Percentiles rank a stretch among this genome's conserved stretches.
These are phyloP conservation scores for Aureobasidium sp. DNA, from an alignment of 2,329 filamentous ascomycete species.

Conservation along the genomic window DNA sequence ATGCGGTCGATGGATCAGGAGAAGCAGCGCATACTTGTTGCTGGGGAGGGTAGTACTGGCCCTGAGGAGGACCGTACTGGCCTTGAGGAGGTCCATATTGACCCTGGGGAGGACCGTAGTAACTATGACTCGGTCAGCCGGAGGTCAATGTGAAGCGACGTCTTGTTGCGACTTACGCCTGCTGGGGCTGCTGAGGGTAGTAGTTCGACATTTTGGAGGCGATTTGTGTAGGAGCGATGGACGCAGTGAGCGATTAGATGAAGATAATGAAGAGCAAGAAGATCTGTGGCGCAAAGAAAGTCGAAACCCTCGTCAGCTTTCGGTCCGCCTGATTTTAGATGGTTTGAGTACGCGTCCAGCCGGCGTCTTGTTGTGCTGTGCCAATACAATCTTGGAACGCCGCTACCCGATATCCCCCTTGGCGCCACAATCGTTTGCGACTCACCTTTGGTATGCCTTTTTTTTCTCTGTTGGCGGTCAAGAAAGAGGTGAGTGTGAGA, in stretches of 20 bases:
- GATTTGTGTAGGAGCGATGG: not conserved
- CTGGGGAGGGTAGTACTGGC: slow-evolving; percentile 29
- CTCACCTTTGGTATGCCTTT: not conserved
- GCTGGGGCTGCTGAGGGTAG: slow-evolving; percentile 36
- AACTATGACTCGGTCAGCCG: slow-evolving; percentile 17
- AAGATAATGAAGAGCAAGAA: not conserved
- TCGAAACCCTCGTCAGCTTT: not conserved
- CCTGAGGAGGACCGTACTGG: slow-evolving; percentile 21
- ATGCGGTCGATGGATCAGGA: not conserved
- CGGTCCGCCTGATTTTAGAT: slow-evolving; percentile 12
- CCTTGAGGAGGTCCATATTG: slow-evolving; percentile 28
- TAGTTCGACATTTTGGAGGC: slow-evolving; percentile 35
- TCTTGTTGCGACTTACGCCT: slow-evolving; percentile 29
- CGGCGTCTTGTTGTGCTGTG: not conserved
- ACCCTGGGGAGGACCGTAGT: slow-evolving; percentile 26
- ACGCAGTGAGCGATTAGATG: not conserved
- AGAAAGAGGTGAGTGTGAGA: not conserved
- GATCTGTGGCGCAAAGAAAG: slow-evolving; percentile 11
- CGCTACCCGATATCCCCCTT: slow-evolving; percentile 4
- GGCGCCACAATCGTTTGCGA: not conserved
- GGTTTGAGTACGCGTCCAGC: slow-evolving; percentile 2
- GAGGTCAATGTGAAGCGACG: slow-evolving; percentile 1
- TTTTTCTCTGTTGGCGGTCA: not conserved
- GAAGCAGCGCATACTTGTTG: slow-evolving; percentile 19
- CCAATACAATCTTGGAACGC: not conserved